These are phyloP conservation scores for Pseudognaphalium luteoalbum DNA, from an alignment of 129 eudicot genomes.

Conservation along the genomic window DNA sequence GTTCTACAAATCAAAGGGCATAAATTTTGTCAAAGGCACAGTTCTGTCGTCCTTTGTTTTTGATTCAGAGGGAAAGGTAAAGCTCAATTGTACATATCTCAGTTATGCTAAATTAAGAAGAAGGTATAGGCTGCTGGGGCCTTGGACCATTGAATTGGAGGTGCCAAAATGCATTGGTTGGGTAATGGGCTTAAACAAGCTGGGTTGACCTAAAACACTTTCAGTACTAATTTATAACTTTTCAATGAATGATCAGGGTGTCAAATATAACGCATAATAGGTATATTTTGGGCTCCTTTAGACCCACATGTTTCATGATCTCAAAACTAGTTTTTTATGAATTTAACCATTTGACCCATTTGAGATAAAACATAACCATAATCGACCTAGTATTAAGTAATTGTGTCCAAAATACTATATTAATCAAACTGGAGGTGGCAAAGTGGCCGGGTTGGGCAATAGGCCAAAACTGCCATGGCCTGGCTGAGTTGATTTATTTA, in stretches of 20 bases:
- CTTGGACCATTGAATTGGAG: neutral
- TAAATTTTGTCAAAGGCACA: constrained; percentile 88
- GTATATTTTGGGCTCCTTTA: neutral
- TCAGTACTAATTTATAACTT: neutral
- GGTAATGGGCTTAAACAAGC: neutral
- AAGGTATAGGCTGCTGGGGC: neutral
- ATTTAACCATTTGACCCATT: neutral
- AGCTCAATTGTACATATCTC: constrained; percentile 9
- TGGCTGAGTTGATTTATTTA: neutral
- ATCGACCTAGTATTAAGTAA: neutral
- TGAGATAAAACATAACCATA: neutral
- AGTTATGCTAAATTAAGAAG: neutral
- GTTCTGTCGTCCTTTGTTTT: constrained; percentile 81
- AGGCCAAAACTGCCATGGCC: neutral
- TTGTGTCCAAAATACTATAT: neutral
- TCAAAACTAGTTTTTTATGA: too few species aligned
- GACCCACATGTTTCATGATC: neutral
- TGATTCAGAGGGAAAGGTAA: constrained; percentile 76
- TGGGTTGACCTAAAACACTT: neutral
- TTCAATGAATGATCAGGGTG: neutral
- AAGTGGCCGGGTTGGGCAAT: neutral
- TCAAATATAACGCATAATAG: neutral
- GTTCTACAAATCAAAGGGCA: constrained; percentile 77
- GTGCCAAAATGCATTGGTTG: neutral
- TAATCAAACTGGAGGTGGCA: neutral